Conservation (phyloP, 345 rosid genomes). For the Kernera saxatilis region DNA sequence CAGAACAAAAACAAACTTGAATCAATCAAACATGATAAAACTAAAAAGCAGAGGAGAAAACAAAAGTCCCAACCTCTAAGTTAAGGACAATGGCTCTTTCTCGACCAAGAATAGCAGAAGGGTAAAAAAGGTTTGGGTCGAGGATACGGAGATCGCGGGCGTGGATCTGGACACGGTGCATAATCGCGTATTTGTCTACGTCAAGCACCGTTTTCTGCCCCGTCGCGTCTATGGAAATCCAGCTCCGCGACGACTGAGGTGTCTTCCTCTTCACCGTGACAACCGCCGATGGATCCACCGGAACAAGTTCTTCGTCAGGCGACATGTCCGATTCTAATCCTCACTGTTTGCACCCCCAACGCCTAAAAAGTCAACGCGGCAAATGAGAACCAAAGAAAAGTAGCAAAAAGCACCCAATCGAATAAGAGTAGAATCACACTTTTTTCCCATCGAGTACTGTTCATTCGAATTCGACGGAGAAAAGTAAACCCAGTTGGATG, state of each 20-base stretch:
- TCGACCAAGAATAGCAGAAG: slow-evolving; percentile 89
- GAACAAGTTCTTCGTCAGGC: slow-evolving; percentile 52
- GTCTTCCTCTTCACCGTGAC: slow-evolving; percentile 72
- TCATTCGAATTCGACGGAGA: neutral
- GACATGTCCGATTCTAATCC: slow-evolving; percentile 35
- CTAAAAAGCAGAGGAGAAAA: neutral
- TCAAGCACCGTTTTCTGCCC: slow-evolving; percentile 65
- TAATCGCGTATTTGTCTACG: slow-evolving; percentile 75
- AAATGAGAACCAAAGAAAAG: neutral
- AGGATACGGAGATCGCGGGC: slow-evolving; percentile 94
- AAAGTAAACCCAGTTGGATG: neutral
- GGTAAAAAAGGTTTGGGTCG: slow-evolving; percentile 75
- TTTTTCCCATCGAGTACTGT: neutral
- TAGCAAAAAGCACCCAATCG: neutral
- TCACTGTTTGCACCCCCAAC: neutral
- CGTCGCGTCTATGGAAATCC: slow-evolving; percentile 57
- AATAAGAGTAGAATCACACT: neutral
- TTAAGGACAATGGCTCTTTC: slow-evolving; percentile 88
- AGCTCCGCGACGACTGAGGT: slow-evolving; percentile 54
- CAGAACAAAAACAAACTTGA: neutral
- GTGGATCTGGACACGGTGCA: slow-evolving; percentile 94
- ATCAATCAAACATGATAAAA: neutral
- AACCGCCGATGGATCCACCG: slow-evolving; percentile 52
- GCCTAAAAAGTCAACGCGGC: neutral
- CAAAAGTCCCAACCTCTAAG: slow-evolving; percentile 53